These are phyloP conservation scores for Podila epigama DNA, from an alignment of 192 early-diverging fungal species.

Conservation along the genomic window DNA sequence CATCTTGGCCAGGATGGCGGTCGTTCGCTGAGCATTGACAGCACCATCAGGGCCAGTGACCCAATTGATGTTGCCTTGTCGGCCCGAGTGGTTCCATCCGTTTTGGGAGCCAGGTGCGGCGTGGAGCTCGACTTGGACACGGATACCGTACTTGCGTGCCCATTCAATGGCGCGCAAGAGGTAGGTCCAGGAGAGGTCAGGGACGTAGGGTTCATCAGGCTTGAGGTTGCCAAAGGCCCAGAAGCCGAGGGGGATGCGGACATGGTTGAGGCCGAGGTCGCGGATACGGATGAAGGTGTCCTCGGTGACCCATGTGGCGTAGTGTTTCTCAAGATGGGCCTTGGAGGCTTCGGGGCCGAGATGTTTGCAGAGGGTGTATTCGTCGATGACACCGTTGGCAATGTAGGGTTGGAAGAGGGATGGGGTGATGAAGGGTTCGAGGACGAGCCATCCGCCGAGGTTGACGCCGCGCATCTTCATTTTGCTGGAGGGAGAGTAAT, in stretches of 20 bases:
- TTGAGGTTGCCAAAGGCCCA: constrained; percentile 66
- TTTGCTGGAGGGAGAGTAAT: constrained; percentile 34
- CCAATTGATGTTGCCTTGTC: constrained; percentile 48
- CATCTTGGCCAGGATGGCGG: constrained; percentile 59
- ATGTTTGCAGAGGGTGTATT: constrained; percentile 66
- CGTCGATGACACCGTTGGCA: constrained; percentile 57
- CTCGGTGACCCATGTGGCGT: constrained; percentile 67
- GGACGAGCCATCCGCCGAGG: constrained; percentile 74
- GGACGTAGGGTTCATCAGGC: constrained; percentile 66
- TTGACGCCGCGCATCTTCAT: constrained; percentile 71
- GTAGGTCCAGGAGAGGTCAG: constrained; percentile 62
- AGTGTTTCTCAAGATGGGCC: constrained; percentile 60
- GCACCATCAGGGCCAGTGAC: constrained; percentile 52
- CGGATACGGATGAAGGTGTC: constrained; percentile 63
- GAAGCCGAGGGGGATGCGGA: constrained; percentile 75
- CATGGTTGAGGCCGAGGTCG: constrained; percentile 66
- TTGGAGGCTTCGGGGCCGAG: constrained; percentile 64
- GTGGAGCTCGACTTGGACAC: constrained; percentile 76
- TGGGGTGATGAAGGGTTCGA: constrained; percentile 66
- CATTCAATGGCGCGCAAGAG: constrained; percentile 62
- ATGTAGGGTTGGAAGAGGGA: constrained; percentile 54
- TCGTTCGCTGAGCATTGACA: constrained; percentile 57
- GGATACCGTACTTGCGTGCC: constrained; percentile 69
- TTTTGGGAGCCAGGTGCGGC: constrained; percentile 78
- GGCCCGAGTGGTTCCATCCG: constrained; percentile 67